Percentiles rank a stretch among this genome's conserved stretches.
phyloP scores from a whole-genome alignment of 2,329 filamentous ascomycete genomes.

The Aspergillus niger region DNA sequence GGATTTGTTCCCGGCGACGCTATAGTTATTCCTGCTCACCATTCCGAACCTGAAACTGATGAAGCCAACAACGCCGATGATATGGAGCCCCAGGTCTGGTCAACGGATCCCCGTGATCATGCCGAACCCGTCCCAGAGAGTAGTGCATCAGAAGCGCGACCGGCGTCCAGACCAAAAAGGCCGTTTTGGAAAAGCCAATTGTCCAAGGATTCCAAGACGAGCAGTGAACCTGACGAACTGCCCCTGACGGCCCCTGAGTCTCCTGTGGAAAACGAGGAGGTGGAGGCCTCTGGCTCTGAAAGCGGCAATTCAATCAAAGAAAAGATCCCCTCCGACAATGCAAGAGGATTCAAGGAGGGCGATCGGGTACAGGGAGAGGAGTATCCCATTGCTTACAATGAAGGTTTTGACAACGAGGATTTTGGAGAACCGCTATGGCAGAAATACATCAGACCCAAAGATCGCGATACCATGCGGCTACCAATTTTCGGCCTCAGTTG shows the following conservation, averaged over 20 bases:
- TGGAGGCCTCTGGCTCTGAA: slow-evolving; percentile 4
- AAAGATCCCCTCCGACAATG: background rate
- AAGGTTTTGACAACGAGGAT: slow-evolving; percentile 62
- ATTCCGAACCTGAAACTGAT: background rate
- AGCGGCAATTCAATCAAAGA: slow-evolving; percentile 9
- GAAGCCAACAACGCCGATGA: background rate
- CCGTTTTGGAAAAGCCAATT: slow-evolving; percentile 37
- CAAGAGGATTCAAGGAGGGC: slow-evolving; percentile 26
- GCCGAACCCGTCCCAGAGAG: background rate
- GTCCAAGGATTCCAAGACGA: slow-evolving; percentile 34
- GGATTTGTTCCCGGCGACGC: slow-evolving; percentile 33
- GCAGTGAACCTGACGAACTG: slow-evolving; percentile 36
- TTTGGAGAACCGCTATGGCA: slow-evolving; percentile 73
- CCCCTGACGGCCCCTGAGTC: slow-evolving; percentile 40
- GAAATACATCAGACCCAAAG: slow-evolving; percentile 75
- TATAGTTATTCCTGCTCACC: slow-evolving; percentile 10
- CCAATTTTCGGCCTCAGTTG: slow-evolving; percentile 64
- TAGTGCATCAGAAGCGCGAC: background rate
- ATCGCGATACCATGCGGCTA: slow-evolving; percentile 82
- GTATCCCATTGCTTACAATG: slow-evolving; percentile 67
- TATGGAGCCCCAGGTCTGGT: background rate
- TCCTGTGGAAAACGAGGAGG: slow-evolving; percentile 18
- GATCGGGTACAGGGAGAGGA: slow-evolving; percentile 34
- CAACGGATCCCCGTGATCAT: background rate
- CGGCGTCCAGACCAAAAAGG: slow-evolving; percentile 25